phyloP scores from a whole-genome alignment of 1,284 basidiomycete genomes.

The Cryptococcus sp. region DNA sequence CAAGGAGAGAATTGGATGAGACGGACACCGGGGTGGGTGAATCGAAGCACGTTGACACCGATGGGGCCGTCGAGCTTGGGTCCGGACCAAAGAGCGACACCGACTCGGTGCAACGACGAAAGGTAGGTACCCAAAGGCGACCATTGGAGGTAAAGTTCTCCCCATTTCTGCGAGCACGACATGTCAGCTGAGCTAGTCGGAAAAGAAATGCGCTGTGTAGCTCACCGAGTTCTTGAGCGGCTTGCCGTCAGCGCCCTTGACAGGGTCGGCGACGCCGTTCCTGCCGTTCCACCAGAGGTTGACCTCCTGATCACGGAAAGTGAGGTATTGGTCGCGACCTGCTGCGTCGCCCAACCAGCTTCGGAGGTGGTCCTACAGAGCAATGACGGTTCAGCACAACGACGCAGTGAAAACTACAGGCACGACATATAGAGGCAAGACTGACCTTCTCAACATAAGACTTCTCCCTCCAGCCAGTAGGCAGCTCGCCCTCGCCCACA shows the following conservation, averaged over 20 bases:
- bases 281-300: conserved; percentile 93
- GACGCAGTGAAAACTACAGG: no score
- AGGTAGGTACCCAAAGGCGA: conserved; percentile 93
- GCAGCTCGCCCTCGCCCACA: conserved; percentile 74
- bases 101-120: conserved; percentile 91
- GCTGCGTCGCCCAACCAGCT: conserved; percentile 91
- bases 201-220: conserved; percentile 1
- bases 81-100: conserved; percentile 95
- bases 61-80: conserved; percentile 50
- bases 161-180: conserved; percentile 71
- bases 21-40: conserved; percentile 93
- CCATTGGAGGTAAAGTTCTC: conserved; percentile 97
- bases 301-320: conserved; percentile 89
- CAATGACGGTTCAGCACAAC: background rate
- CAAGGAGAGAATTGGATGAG: conserved; percentile 97
- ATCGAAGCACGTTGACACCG: conserved; percentile 61
- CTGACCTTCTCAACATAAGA: conserved; percentile 73
- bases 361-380: conserved; percentile 80
- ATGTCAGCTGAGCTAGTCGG: conserved; percentile 15
- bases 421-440: conserved; percentile 11
- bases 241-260: conserved; percentile 60
- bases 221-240: conserved; percentile 45
- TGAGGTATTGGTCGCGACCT: conserved; percentile 94
- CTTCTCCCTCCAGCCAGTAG: conserved; percentile 65
- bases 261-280: conserved; percentile 80